These are phyloP conservation scores for Phytophthora melonis DNA, from an alignment of 352 stramenopile species.

Conservation along the genomic window DNA sequence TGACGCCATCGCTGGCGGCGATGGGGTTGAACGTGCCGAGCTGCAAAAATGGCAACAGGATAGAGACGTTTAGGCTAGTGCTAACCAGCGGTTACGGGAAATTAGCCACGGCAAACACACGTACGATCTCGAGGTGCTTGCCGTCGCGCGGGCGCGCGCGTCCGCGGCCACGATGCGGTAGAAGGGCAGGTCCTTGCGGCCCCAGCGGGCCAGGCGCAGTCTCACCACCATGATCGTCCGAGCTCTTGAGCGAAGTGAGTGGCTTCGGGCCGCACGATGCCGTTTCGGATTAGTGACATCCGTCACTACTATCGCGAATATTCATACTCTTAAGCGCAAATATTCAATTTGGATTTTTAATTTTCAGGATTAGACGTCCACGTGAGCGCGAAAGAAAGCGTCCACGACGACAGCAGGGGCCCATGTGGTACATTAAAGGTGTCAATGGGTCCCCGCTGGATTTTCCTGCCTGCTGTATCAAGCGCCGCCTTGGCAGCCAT, in stretches of 20 bases:
- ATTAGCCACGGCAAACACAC: constrained; percentile 14
- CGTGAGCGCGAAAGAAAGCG: constrained; percentile 11
- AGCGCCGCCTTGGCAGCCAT: constrained; percentile 2
- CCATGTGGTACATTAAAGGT: constrained; percentile 19
- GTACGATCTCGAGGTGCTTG: constrained; percentile 89
- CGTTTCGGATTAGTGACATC: neutral
- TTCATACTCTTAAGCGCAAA: neutral
- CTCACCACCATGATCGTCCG: constrained; percentile 80
- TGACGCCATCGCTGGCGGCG: constrained; percentile 82
- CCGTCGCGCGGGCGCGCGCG: constrained; percentile 81
- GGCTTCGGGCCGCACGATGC: constrained; percentile 23
- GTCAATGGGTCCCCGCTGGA: constrained; percentile 23
- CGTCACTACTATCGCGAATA: neutral
- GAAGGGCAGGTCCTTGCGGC: constrained; percentile 89
- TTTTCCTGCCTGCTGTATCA: constrained; percentile 34
- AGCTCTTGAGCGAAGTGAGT: constrained; percentile 28
- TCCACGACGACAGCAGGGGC: neutral
- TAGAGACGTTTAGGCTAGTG: constrained; percentile 12
- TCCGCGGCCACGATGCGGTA: constrained; percentile 91
- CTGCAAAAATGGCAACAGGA: constrained; percentile 33
- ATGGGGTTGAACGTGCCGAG: constrained; percentile 91
- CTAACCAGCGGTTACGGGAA: neutral
- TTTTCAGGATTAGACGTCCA: neutral
- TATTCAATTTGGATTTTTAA: neutral
- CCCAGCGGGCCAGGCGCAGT: constrained; percentile 87